phyloP scores from a whole-genome alignment of 148 eudicot species.

The Amaranthus palmeri region DNA sequence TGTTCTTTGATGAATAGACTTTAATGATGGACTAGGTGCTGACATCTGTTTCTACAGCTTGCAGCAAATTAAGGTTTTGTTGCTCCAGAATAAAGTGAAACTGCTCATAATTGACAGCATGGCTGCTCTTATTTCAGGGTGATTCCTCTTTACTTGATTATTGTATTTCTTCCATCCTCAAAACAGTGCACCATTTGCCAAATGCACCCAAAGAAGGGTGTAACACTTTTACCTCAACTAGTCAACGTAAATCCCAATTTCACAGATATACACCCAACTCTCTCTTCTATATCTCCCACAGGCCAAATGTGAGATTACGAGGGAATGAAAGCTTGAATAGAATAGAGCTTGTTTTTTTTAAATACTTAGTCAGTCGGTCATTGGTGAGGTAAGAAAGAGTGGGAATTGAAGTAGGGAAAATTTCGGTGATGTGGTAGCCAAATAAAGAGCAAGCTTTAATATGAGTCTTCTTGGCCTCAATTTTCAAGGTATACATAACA shows the following conservation, averaged over 20 bases:
- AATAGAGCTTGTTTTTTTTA: background rate
- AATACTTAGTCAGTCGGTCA: background rate
- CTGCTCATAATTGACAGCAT: conserved; percentile 84
- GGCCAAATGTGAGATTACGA: no score
- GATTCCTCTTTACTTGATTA: conserved; percentile 19
- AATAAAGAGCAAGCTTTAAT: background rate
- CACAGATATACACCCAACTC: no score
- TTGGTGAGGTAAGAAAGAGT: background rate
- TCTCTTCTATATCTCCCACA: no score
- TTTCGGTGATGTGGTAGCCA: background rate
- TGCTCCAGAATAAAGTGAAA: conserved; percentile 68
- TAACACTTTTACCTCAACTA: no score
- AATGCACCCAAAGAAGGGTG: no score
- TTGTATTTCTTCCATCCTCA: background rate
- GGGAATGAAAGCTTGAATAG: no score
- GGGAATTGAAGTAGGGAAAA: background rate
- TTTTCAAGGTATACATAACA: background rate
- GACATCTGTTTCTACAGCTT: conserved; percentile 41
- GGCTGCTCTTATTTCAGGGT: conserved; percentile 77
- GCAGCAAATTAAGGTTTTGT: conserved; percentile 71
- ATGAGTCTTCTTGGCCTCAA: background rate
- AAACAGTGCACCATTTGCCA: no score
- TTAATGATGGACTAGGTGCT: no score
- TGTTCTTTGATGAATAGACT: no score
- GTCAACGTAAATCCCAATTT: no score